Percentiles rank a stretch among this genome's conserved stretches.
phyloP scores from a whole-genome alignment of 2,329 filamentous ascomycete species.

The Aspergillus sergii region DNA sequence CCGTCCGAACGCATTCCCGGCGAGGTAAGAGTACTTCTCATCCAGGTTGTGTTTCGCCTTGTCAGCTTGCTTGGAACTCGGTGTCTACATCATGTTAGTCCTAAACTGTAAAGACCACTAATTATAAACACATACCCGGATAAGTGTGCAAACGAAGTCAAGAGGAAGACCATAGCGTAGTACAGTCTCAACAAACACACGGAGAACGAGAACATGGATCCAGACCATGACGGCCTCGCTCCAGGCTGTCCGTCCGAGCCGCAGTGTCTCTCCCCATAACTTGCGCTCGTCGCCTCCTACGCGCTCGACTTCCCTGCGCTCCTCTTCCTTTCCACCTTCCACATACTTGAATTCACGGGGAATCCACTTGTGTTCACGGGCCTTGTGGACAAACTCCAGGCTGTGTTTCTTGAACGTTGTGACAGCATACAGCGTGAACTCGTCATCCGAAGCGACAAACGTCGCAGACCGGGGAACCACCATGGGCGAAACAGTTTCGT shows the following conservation, averaged over 20 bases:
- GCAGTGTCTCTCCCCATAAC: constrained; percentile 87
- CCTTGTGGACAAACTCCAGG: constrained; percentile 86
- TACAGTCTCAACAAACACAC: constrained; percentile 98
- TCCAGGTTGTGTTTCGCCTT: constrained; percentile 82
- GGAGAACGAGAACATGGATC: constrained; percentile 85
- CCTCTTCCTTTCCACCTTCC: constrained; percentile 85
- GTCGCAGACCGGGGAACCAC: constrained; percentile 87
- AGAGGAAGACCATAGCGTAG: constrained; percentile 89
- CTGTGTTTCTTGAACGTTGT: constrained; percentile 92
- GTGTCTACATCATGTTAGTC: constrained; percentile 61
- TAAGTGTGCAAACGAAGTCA: constrained; percentile 80
- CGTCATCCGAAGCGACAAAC: constrained; percentile 80
- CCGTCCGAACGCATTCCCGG: constrained; percentile 87
- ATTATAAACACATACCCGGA: constrained; percentile 66
- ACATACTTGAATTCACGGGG: constrained; percentile 93
- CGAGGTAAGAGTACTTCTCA: constrained; percentile 83
- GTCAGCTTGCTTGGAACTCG: constrained; percentile 71
- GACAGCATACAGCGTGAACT: constrained; percentile 85
- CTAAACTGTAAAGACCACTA: not conserved
- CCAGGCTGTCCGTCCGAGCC: constrained; percentile 87
- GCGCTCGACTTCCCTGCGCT: constrained; percentile 81
- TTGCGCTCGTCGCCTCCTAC: constrained; percentile 84
- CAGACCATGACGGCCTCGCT: constrained; percentile 95
- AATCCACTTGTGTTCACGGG: constrained; percentile 89
- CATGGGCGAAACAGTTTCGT: constrained; percentile 88